Percentiles rank a stretch among this genome's conserved stretches.
phyloP scores from a whole-genome alignment of 306 rosid species.

The Canavalia gladiata region DNA sequence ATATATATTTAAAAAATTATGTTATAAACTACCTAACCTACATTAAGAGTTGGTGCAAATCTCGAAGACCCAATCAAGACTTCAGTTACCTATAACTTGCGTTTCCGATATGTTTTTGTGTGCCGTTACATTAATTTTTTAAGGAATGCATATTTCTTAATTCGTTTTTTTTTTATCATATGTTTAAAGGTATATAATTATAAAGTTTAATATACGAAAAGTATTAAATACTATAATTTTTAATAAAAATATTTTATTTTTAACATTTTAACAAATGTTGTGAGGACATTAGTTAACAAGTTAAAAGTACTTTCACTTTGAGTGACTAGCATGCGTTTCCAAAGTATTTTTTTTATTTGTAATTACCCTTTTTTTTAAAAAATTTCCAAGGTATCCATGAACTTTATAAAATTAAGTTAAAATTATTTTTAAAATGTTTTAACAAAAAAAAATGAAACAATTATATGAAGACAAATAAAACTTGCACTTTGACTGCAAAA shows the following conservation, averaged over 20 bases:
- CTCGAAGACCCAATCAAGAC: not conserved
- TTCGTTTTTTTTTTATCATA: no score
- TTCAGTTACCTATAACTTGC: not conserved
- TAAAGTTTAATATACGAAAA: no score
- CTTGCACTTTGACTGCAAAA: not conserved
- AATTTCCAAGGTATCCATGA: not conserved
- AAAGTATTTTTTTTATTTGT: not conserved
- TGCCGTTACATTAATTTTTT: no score
- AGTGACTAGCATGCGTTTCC: not conserved
- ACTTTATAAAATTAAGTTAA: not conserved
- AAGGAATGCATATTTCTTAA: no score
- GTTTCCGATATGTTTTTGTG: no score
- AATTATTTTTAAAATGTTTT: not conserved
- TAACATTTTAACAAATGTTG: no score
- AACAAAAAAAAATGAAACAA: not conserved
- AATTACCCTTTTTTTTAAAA: not conserved
- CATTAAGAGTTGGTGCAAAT: not conserved
- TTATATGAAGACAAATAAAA: slow-evolving; percentile 11
- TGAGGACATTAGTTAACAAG: no score
- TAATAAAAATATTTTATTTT: no score
- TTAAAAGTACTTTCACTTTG: no score
- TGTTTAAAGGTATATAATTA: no score
- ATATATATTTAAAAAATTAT: no score
- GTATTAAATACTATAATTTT: no score
- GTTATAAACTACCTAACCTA: not conserved